Conservation (phyloP, 1,139 yeast genomes). For the Blastobotrys persicus region DNA sequence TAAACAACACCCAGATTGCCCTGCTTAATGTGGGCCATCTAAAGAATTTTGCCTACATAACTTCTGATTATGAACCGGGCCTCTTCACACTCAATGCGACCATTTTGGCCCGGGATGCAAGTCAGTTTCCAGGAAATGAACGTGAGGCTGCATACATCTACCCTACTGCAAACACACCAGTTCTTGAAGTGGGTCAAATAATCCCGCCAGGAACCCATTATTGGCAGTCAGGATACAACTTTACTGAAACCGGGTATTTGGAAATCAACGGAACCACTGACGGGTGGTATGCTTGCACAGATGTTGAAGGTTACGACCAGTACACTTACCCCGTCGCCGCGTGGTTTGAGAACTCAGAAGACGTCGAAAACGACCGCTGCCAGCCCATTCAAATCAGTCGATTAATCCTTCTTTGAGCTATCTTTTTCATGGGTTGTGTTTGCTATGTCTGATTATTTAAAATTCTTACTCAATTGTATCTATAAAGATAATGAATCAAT, state of each 20-base stretch:
- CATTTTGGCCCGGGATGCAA: not conserved
- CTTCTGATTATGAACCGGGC: not conserved
- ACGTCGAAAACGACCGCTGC: not conserved
- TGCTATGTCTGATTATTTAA: no score
- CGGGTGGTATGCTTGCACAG: conserved; percentile 44
- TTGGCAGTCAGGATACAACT: conserved; percentile 1
- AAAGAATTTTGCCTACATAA: not conserved
- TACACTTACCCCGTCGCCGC: conserved; percentile 39
- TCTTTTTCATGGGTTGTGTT: no score
- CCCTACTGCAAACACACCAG: conserved; percentile 1
- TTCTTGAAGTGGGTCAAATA: not conserved
- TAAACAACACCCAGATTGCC: not conserved
- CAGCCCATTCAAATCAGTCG: not conserved
- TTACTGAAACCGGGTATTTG: conserved; percentile 32
- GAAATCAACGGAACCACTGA: conserved; percentile 36
- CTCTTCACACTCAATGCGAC: conserved; percentile 1
- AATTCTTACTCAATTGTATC: no score
- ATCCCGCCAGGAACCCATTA: not conserved
- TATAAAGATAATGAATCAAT: no score
- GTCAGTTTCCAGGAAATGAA: not conserved
- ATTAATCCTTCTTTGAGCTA: not conserved
- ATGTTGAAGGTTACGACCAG: conserved; percentile 42
- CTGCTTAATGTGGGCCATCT: not conserved
- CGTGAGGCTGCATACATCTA: not conserved
- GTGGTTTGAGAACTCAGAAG: not conserved